Evolutionary conservation across 2,329 filamentous ascomycete genomes (phyloP), one percentile per base, ranked within the genome.

Genomic region (Tolypocladium capitatum): DNA sequence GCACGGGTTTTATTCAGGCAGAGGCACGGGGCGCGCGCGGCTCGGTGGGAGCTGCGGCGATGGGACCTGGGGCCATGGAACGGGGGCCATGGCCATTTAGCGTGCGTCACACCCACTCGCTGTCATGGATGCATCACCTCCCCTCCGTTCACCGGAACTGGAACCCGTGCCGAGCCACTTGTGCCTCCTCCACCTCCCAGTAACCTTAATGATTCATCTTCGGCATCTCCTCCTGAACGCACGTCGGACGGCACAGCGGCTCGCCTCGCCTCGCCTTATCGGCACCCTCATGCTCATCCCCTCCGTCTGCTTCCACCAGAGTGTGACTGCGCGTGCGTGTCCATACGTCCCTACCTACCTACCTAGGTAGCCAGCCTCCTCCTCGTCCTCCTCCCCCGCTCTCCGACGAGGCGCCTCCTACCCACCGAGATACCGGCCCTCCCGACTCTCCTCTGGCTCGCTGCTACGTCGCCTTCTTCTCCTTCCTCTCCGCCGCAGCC

Each of bases 401-500:
- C n/a, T n/a, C n/a, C n/a, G n/a, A n/a, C n/a, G n/a, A n/a, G n/a
- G n/a, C n/a, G 16, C 24, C 9, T 30, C 24, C 38, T 18, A 16
- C 4, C 7, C 3, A 5, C 10, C 14, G 4, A 28, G 21, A 41
- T 8, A 28, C 21, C 35, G 14, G 38, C 1, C 24, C 16, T 13
- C 16, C 16, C 24, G 38, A 28, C 24, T 28, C 16, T 28, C 6
- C 16, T 18, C 8, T 16, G 38, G 32, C 32, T 31, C 14, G 35
- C 33, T 24, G 10, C 20, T 36, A 18, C 34, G 40, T 24, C 32
- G 24, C 28, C 27, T 45, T 43, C 28, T 40, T 28, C 36, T 41
- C 48, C 46, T 46, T 28, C n/a, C 38, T 30, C 38, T 35, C 28
- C 47, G 50, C 42, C 53, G 49, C 56, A 53, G 65, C 53, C 55